Evolutionary conservation across 1,139 yeast species (phyloP), one percentile per base, ranked within the genome.

Genomic region (Saccharomyces hybrid): DNA sequence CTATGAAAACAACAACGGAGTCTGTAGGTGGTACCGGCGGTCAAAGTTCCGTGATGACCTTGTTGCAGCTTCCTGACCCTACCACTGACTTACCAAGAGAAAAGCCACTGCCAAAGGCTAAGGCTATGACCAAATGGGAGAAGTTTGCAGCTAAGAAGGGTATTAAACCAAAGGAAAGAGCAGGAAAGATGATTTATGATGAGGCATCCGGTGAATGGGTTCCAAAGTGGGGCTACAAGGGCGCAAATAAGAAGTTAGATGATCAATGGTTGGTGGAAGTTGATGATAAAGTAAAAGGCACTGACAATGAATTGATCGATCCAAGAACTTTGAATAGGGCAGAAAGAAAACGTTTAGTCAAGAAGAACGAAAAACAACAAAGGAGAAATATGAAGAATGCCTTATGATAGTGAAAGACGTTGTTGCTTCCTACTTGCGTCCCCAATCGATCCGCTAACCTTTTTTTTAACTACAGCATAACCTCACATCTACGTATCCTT

Each of bases 151-250:
- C 87, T 56, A 87, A 83, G 78, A 95, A 95, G 77, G 98, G 98
- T 64, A 95, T 95, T 70, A 79, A 86, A 73, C 80, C 95, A 72
- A 90, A 88, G 78, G 88, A 88, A 61, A 90, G 85, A 72, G 86
- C 88, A 42, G 97, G 97, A 52, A 93, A 89, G 75, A 78, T 86
- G 81, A 91, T 88, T 1, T 95, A 76, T 66, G 97, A 93, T 70
- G 98, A 95, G 72, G 95, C 80, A 49, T 75, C 81, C 30, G 93
- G 93, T 52, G 91, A 90, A 73, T 95, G 99, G 99, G 97, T 86
- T 57, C 95, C 96, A 64, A 91, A 90, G 73, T 95, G 99, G 99
- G 99, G 99, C 57, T 93, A 86, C 76, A 85, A 87, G 63, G 99
- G 99, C 67, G 82, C 82, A 72, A 93, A 93, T 74, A 93, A 93